Conservation (phyloP, 495 filamentous ascomycete genomes). For the Durotheca rogersii region DNA sequence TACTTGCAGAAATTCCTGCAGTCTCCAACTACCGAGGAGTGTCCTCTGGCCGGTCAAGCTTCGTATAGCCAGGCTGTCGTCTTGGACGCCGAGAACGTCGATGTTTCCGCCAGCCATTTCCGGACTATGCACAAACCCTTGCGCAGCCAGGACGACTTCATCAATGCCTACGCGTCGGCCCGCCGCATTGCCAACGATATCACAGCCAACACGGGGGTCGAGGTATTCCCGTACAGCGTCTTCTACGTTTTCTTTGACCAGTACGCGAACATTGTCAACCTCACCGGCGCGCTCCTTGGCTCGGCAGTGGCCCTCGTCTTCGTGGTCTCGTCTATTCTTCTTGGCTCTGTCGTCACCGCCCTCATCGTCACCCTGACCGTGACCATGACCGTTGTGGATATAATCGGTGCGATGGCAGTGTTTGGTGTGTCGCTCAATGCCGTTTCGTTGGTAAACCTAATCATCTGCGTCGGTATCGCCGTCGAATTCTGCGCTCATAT, state of each 20-base stretch:
- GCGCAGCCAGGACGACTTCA: slow-evolving; percentile 88
- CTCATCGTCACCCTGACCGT: slow-evolving; percentile 81
- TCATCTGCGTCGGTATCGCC: slow-evolving; percentile 93
- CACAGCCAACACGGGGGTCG: slow-evolving; percentile 63
- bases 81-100: slow-evolving; percentile 63
- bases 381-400: slow-evolving; percentile 89
- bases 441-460: slow-evolving; percentile 91
- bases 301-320: slow-evolving; percentile 83
- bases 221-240: slow-evolving; percentile 92
- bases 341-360: slow-evolving; percentile 83
- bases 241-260: slow-evolving; percentile 99
- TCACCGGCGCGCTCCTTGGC: slow-evolving; percentile 76
- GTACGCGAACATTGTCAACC: slow-evolving; percentile 77
- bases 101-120: slow-evolving; percentile 83
- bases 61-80: slow-evolving; percentile 84
- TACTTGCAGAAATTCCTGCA: slow-evolving; percentile 82
- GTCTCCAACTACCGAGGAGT: slow-evolving; percentile 76
- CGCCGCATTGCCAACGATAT: slow-evolving; percentile 82
- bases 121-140: slow-evolving; percentile 84
- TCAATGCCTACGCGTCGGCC: slow-evolving; percentile 82
- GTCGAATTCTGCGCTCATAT: slow-evolving; percentile 99
- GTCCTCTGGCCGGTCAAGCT: slow-evolving; percentile 83
- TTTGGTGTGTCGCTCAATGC: slow-evolving; percentile 91
- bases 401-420: slow-evolving; percentile 90
- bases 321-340: slow-evolving; percentile 68